phyloP scores from a whole-genome alignment of 2,329 filamentous ascomycete genomes.

The Diaporthe citriasiana region DNA sequence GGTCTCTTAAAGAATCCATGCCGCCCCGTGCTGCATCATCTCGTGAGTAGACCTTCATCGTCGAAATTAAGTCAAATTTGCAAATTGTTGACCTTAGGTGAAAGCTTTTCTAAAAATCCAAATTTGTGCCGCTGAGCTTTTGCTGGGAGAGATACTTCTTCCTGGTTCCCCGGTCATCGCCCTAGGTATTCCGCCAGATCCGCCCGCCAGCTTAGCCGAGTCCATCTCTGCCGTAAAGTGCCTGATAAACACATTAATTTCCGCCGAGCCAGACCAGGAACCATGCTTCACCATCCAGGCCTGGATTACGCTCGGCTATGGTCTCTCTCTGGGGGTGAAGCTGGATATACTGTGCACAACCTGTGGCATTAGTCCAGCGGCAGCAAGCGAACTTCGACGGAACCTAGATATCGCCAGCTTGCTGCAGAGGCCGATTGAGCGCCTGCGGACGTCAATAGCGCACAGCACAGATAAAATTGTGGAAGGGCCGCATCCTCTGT shows the following conservation, averaged over 20 bases:
- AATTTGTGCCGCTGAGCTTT: background rate
- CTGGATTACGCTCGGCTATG: slow-evolving; percentile 11
- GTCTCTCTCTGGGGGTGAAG: slow-evolving; percentile 8
- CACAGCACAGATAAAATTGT: background rate
- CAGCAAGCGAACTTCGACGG: background rate
- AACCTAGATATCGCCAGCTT: background rate
- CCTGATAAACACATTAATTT: background rate
- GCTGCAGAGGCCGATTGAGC: background rate
- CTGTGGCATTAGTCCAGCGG: background rate
- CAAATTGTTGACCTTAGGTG: background rate
- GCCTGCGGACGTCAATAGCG: background rate
- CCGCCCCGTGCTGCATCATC: background rate
- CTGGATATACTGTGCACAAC: slow-evolving; percentile 6
- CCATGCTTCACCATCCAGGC: background rate
- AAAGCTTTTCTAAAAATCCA: background rate
- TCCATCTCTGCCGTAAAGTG: background rate
- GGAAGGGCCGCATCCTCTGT: background rate
- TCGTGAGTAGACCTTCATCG: background rate
- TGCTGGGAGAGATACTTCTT: background rate
- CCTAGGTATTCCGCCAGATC: background rate
- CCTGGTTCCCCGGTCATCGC: background rate
- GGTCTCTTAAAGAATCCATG: background rate
- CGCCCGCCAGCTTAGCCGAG: background rate
- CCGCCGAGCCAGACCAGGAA: background rate
- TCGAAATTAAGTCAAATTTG: too few species aligned